Base-by-base conservation (phyloP, 2,329 filamentous ascomycete species). In the Monosporascus ibericus region DNA sequence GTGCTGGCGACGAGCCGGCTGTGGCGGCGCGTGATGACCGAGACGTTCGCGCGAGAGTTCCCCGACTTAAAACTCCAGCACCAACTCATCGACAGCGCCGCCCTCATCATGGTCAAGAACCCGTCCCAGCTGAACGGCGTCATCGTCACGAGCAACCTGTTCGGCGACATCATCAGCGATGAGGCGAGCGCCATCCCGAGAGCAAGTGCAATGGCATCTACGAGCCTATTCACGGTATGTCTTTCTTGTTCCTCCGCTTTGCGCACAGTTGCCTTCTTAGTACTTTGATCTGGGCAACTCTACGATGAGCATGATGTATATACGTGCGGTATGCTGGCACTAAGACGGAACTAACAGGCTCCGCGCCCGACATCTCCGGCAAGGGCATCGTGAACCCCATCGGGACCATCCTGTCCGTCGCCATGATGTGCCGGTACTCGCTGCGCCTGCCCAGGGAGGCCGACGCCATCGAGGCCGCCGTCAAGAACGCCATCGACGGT, bases 81-180 rank as follows among this genome's bases (percentile, higher is more conserved):
- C 70, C 92, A 97, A 70, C 81, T 97, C 48, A 96, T 97, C 68
- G 92, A 97, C 75, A 90, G 85, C 52, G 92, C 92, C n/a, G 92
- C 92, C 59, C 96, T 97, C 92, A 77, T 96, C 62, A 90, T 97
- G 87, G 82, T 97, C 67, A 96, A 95, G 85, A 92, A 92, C 73
- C 92, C 92, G 9, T 79, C 86, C 11, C 82, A 84, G 22, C 78
- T 97, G 50, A 97, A 96, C 69, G 94, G 92, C 50, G 84, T 97
- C 37, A 82, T 97, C 47, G 85, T 97, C 58, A 95, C 92, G 14
- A 92, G 87, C 77, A 99, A 97, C 72, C 70, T 97, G 61, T 96
- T 96, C 68, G 94, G 92, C 57, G 92, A 97, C 71, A 97, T 97
- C 68, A 91, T 99, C 67, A 89, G 83, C 67, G 92, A 97, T 68